Conservation (phyloP, 805 yeast species). For the Geotrichum ghanense region DNA sequence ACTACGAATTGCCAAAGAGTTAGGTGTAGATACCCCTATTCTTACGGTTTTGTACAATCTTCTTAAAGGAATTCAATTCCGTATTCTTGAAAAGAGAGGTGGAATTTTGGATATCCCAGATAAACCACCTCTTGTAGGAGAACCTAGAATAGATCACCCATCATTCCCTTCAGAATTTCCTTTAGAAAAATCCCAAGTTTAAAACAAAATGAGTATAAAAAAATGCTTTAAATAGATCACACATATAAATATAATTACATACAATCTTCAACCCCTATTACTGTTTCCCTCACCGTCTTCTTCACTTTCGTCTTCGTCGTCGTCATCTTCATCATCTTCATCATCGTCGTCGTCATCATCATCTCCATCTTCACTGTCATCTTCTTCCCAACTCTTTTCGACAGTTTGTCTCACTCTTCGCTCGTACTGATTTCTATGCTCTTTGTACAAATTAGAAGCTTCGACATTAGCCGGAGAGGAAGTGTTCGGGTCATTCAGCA, state of each 20-base stretch:
- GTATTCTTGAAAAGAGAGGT: slow-evolving; percentile 47
- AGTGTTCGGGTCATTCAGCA: slow-evolving; percentile 92
- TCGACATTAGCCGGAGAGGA: slow-evolving; percentile 96
- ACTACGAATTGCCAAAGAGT: slow-evolving; percentile 36
- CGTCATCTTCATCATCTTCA: neutral
- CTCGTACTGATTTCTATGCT: slow-evolving; percentile 84
- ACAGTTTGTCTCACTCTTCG: slow-evolving; percentile 91
- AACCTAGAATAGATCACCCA: slow-evolving; percentile 3
- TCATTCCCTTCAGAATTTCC: slow-evolving; percentile 1
- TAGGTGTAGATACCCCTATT: slow-evolving; percentile 45
- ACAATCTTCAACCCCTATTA: too few relatives aligned
- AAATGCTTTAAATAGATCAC: too few relatives aligned
- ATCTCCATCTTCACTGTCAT: slow-evolving; percentile 5
- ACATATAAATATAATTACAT: too few relatives aligned
- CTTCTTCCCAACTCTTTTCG: slow-evolving; percentile 83
- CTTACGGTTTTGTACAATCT: slow-evolving; percentile 47
- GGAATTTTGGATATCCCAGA: neutral
- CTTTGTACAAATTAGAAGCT: slow-evolving; percentile 91
- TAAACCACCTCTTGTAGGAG: neutral
- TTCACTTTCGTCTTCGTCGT: neutral
- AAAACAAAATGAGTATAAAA: too few relatives aligned
- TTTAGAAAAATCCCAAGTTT: neutral
- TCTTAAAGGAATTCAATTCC: slow-evolving; percentile 49
- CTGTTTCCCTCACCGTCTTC: neutral
- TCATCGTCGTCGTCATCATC: slow-evolving; percentile 1